These are phyloP conservation scores for Cudoniella acicularis DNA, from an alignment of 495 filamentous ascomycete genomes.

Conservation along the genomic window DNA sequence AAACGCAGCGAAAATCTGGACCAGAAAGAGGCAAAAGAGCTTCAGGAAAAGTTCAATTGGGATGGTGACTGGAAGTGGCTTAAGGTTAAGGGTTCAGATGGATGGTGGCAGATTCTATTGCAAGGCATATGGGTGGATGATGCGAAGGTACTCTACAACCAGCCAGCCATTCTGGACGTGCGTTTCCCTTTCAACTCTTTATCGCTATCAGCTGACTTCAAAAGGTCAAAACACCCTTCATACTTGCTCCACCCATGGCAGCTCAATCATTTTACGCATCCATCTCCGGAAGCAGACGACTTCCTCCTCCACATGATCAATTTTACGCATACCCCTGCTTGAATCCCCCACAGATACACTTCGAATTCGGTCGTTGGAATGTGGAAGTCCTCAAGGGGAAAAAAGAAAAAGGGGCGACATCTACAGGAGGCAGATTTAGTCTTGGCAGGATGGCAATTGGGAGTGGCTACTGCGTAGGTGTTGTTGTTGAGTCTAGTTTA, in stretches of 20 bases:
- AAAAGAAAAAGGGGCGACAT: constrained; percentile 1
- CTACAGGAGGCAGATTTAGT: constrained; percentile 9
- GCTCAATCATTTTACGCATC: constrained; percentile 12
- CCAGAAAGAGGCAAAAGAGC: not conserved
- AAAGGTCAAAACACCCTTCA: constrained; percentile 17
- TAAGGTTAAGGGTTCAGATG: constrained; percentile 11
- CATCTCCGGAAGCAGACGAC: constrained; percentile 8
- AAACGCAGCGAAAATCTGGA: not conserved
- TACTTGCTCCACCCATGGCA: constrained; percentile 8
- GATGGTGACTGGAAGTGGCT: constrained; percentile 10
- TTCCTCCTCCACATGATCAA: constrained; percentile 11
- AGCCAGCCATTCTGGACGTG: constrained; percentile 8
- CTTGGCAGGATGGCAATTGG: constrained; percentile 11
- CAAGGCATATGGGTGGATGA: constrained; percentile 11
- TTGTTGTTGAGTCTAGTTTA: constrained; percentile 16
- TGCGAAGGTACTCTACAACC: constrained; percentile 3
- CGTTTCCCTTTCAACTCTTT: not conserved
- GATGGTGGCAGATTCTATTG: constrained; percentile 19
- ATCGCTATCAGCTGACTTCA: not conserved
- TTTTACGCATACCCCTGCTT: constrained; percentile 17
- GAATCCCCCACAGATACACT: constrained; percentile 14
- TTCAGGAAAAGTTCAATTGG: not conserved
- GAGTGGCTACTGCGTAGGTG: constrained; percentile 16
- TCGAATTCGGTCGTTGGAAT: constrained; percentile 8
- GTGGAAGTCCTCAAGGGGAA: constrained; percentile 5